phyloP scores from a whole-genome alignment of 768 basidiomycete species.

The Mycena rosella region DNA sequence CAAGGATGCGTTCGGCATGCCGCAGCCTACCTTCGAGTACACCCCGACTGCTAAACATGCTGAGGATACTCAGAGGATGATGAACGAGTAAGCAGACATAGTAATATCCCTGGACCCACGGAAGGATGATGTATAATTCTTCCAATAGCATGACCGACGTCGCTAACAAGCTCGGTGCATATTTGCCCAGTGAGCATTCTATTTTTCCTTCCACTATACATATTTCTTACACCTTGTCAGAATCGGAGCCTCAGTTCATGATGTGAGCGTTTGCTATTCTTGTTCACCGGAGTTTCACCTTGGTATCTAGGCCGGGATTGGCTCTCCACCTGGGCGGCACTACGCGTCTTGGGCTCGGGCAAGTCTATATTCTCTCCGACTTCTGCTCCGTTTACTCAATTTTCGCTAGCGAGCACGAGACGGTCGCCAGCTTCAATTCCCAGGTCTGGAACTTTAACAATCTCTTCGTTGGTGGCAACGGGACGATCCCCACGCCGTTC shows the following conservation, averaged over 20 bases:
- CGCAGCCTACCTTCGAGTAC: slow-evolving; percentile 49
- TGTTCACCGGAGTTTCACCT: slow-evolving; percentile 5
- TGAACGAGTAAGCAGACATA: slow-evolving; percentile 37
- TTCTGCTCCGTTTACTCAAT: background rate
- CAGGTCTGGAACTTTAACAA: slow-evolving; percentile 40
- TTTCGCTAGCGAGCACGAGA: slow-evolving; percentile 4
- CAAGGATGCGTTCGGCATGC: slow-evolving; percentile 48
- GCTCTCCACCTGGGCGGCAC: slow-evolving; percentile 28
- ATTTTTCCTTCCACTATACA: background rate
- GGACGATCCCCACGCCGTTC: slow-evolving; percentile 40
- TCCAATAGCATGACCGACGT: slow-evolving; percentile 41
- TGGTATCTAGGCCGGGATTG: background rate
- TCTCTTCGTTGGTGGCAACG: slow-evolving; percentile 50
- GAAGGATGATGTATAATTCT: background rate
- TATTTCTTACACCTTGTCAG: background rate
- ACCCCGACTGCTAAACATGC: slow-evolving; percentile 26
- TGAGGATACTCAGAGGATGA: slow-evolving; percentile 32
- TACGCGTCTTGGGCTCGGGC: slow-evolving; percentile 23
- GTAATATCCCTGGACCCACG: background rate
- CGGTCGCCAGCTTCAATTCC: slow-evolving; percentile 44
- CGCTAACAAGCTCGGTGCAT: slow-evolving; percentile 47
- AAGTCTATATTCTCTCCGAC: background rate
- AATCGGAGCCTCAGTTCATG: slow-evolving; percentile 46
- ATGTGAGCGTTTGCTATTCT: slow-evolving; percentile 38
- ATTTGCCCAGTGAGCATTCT: slow-evolving; percentile 45